These are phyloP conservation scores for Sideroxylon spinosum DNA, from an alignment of 179 eudicot species.

Conservation along the genomic window DNA sequence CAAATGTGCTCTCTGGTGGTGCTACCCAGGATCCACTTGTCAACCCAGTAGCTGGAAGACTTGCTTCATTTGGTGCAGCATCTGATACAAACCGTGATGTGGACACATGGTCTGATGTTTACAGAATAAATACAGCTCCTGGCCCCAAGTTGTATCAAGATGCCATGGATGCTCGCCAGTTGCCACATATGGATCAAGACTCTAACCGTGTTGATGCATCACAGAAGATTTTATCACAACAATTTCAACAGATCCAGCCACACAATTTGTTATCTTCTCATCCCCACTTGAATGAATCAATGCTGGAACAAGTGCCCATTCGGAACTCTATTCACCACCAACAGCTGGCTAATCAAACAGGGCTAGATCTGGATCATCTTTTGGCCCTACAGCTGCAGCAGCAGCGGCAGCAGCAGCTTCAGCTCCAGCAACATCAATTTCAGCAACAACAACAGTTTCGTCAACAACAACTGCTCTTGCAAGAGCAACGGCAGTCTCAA, in stretches of 20 bases:
- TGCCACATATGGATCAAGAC: slow-evolving; percentile 48
- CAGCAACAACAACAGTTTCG: slow-evolving; percentile 54
- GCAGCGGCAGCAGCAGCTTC: slow-evolving; percentile 46
- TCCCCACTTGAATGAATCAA: slow-evolving; percentile 45
- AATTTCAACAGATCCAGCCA: slow-evolving; percentile 41
- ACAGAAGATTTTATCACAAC: slow-evolving; percentile 53
- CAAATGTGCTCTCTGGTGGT: slow-evolving; percentile 34
- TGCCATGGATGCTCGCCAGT: slow-evolving; percentile 43
- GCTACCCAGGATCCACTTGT: slow-evolving; percentile 40
- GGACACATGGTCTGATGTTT: slow-evolving; percentile 50
- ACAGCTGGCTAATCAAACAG: slow-evolving; percentile 47
- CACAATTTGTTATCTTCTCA: slow-evolving; percentile 39
- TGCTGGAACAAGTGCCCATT: slow-evolving; percentile 39
- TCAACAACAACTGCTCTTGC: slow-evolving; percentile 38
- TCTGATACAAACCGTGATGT: slow-evolving; percentile 36
- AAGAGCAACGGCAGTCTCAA: slow-evolving; percentile 61
- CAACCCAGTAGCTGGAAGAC: slow-evolving; percentile 37
- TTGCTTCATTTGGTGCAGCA: slow-evolving; percentile 31
- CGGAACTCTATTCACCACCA: slow-evolving; percentile 50
- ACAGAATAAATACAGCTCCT: slow-evolving; percentile 36
- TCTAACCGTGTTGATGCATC: slow-evolving; percentile 49
- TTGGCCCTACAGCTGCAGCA: slow-evolving; percentile 64
- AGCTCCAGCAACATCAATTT: slow-evolving; percentile 47
- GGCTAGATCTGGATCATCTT: slow-evolving; percentile 62
- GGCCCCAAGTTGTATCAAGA: slow-evolving; percentile 46